Evolutionary conservation across 108 stramenopile genomes (phyloP), one percentile per base, ranked within the genome.

Genomic region (Cyclotella sp.): DNA sequence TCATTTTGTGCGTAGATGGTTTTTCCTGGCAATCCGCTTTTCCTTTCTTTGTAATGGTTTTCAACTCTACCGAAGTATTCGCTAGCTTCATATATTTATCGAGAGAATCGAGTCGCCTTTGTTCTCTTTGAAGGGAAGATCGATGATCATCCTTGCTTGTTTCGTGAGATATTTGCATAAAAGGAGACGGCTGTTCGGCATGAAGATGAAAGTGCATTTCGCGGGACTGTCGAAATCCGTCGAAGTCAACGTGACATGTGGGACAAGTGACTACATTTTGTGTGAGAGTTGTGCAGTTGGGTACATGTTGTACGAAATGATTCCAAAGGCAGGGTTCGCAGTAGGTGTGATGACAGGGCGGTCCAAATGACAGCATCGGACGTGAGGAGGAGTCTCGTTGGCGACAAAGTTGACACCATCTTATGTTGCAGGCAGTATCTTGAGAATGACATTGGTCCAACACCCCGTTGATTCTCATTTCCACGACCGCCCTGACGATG

Each of bases 251-350:
- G 41, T 59, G 57, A 73, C 89, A 90, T 18, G 73, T 29, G 7
- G 84, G 85, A 84, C 85, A 88, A 26, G 72, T 53, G 24, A 92
- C 85, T 34, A 82, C 69, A 77, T 78, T 81, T 39, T 61, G 76
- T 2, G 55, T 46, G n/a, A 84, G 11, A 64, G 73, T 18, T 14
- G 72, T 63, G n/a, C 81, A 68, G 10, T 52, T 53, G n/a, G 89
- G 84, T 0, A 92, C 57, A 15, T 70, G 40, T 5, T 66, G 53
- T 27, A 95, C 63, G 12, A 90, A 28, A 78, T 89, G 78, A 22
- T 75, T 72, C 93, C 93, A 95, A 27, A 87, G 74, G 57, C 91
- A 92, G 8, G 68, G 44, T 70, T 95, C 91, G 47, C 91, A 91
- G 65, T 81, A 81, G 0, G 43, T 21, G 66, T 90, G 88, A 18